A percentile compares a stretch with the other conserved stretches of the same genome.
Evolutionary conservation across 441 rosid species (phyloP).

Genomic region (California macrophylla): DNA sequence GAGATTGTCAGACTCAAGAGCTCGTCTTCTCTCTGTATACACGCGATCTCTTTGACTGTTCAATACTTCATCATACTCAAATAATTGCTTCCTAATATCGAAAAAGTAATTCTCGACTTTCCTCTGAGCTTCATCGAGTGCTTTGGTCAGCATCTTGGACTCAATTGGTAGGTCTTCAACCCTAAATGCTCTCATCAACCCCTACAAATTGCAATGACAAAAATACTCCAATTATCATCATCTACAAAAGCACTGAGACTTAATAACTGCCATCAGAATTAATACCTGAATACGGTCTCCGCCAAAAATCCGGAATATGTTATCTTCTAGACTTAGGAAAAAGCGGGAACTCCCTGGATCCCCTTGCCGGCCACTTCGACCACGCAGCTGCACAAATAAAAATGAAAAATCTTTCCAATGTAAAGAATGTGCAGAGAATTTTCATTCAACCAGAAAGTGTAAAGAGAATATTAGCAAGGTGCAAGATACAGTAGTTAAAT

Average conservation of each 20-base stretch:
- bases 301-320: slow-evolving; percentile 84
- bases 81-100: slow-evolving; percentile 82
- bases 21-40: slow-evolving; percentile 89
- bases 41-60: slow-evolving; percentile 98
- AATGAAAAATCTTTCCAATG: slow-evolving; percentile 1
- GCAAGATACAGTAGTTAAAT: slow-evolving; percentile 2
- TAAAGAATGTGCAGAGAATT: neutral
- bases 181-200: slow-evolving; percentile 92
- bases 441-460: neutral
- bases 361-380: slow-evolving; percentile 92
- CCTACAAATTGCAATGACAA: slow-evolving; percentile 38
- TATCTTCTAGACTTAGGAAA: slow-evolving; percentile 94
- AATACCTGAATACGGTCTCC: slow-evolving; percentile 91
- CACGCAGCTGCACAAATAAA: slow-evolving; percentile 55
- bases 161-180: slow-evolving; percentile 95
- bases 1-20: slow-evolving; percentile 77
- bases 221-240: slow-evolving; percentile 12
- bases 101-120: slow-evolving; percentile 94
- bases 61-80: slow-evolving; percentile 89
- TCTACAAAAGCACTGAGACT: slow-evolving; percentile 8
- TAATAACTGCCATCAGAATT: slow-evolving; percentile 12
- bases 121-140: slow-evolving; percentile 94
- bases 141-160: slow-evolving; percentile 89
- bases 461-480: neutral
- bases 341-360: slow-evolving; percentile 98